These are phyloP conservation scores for Trametes coccinea DNA, from an alignment of 768 basidiomycete genomes.

Conservation along the genomic window DNA sequence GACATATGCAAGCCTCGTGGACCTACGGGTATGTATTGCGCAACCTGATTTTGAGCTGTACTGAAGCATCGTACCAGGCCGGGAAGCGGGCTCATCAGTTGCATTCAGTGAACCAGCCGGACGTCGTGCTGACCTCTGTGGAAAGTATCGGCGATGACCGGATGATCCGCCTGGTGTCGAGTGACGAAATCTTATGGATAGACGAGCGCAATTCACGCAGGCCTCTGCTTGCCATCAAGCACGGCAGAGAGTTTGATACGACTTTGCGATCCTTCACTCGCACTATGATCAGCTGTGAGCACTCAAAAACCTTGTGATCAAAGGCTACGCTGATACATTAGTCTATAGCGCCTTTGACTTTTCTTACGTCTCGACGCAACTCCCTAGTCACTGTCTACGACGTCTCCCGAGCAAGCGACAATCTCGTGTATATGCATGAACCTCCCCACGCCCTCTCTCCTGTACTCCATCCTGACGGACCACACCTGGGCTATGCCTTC, in stretches of 20 bases:
- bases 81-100: constrained; percentile 26
- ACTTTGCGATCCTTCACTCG: constrained; percentile 50
- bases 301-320: background rate
- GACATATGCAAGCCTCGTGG: constrained; percentile 45
- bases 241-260: constrained; percentile 61
- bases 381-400: constrained; percentile 65
- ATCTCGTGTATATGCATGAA: constrained; percentile 45
- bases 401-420: constrained; percentile 44
- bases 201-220: constrained; percentile 58
- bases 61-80: background rate
- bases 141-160: constrained; percentile 45
- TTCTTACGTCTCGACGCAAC: constrained; percentile 63
- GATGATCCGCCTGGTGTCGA: constrained; percentile 58
- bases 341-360: constrained; percentile 47
- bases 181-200: constrained; percentile 66
- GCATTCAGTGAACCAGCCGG: constrained; percentile 36
- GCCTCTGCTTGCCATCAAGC: constrained; percentile 62
- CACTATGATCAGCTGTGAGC: constrained; percentile 35
- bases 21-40: constrained; percentile 51
- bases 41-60: background rate
- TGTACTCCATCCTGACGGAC: constrained; percentile 27
- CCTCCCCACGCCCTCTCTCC: constrained; percentile 48
- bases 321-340: background rate
- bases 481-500: constrained; percentile 36
- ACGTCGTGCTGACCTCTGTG: constrained; percentile 53